Conservation (phyloP, 768 basidiomycete species). For the Agaricus subrufescens region DNA sequence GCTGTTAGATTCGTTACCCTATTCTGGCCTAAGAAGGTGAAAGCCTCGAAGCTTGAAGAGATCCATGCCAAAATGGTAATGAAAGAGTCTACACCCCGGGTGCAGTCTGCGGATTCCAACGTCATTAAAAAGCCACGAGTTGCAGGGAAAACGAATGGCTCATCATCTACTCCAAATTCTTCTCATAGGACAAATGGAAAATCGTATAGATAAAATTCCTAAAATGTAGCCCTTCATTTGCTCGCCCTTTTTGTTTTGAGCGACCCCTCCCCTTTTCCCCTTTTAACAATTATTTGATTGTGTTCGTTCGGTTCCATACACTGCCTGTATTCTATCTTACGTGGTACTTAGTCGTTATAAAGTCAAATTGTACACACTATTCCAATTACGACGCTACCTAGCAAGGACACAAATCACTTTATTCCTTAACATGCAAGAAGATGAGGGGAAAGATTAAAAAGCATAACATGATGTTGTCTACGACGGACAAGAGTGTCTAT, state of each 20-base stretch:
- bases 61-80: constrained; percentile 96
- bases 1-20: constrained; percentile 78
- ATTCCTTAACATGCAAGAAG: too few relatives aligned
- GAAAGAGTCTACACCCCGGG: constrained; percentile 70
- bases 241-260: constrained; percentile 16
- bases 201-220: constrained; percentile 44
- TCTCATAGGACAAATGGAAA: constrained; percentile 58
- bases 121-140: constrained; percentile 58
- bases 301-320: constrained; percentile 9
- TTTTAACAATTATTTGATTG: constrained; percentile 16
- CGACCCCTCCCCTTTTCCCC: constrained; percentile 9
- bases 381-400: neutral
- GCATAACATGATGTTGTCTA: too few relatives aligned
- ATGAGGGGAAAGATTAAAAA: neutral
- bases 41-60: constrained; percentile 87
- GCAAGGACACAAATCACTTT: constrained; percentile 3
- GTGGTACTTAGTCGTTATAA: constrained; percentile 4
- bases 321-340: constrained; percentile 14
- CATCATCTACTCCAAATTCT: constrained; percentile 36
- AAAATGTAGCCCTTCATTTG: constrained; percentile 18
- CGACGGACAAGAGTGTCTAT: neutral
- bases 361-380: constrained; percentile 5
- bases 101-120: constrained; percentile 40
- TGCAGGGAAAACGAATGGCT: constrained; percentile 53
- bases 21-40: constrained; percentile 98